Evolutionary conservation across 805 yeast genomes (phyloP), one percentile per base, ranked within the genome.

Genomic region (Pichia eremophila): DNA sequence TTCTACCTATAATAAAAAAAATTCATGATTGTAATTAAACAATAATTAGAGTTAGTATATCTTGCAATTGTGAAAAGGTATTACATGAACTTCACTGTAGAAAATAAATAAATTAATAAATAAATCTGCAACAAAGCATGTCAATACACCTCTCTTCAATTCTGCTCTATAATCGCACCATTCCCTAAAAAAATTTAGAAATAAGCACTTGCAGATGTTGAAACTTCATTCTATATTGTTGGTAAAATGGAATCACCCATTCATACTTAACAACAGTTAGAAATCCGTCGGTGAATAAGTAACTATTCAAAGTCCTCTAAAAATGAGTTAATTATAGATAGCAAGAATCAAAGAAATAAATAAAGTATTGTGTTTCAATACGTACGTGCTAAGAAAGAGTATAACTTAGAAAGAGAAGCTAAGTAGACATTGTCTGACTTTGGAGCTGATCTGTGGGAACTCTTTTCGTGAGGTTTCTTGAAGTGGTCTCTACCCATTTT

Each of bases 351-450:
- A 57, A 54, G 45, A 47, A 37, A 46, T 41, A 28, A 17, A 34
- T 14, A 31, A 15, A 22, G 19, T 31, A 41, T 34, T n/a, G 15
- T 6, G 12, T 18, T 41, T 39, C 22, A 47, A 52, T 74, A 87
- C 96, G 75, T 86, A 87, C 99, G 97, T 79, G 98, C 96, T 77
- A 93, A 83, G 95, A 88, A 93, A 72, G 97, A 76, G 88, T 90
- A 93, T 67, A 93, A 81, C 85, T 91, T 91, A 74, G 91, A 98
- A 77, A 93, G 85, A 72, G 93, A 77, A 77, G 85, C 85, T 78
- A 93, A 81, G 96, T 93, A 93, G 78, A 90, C 96, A 73, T 93
- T 93, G 79, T 93, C 96, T 62, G 98, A 91, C 82, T 88, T 88
- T 79, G 99, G 99, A 76, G 97, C 97, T 72, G 84, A 77, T 79